Conservation (phyloP, 2,329 filamentous ascomycete species). For the Grosmannia penicillata region DNA sequence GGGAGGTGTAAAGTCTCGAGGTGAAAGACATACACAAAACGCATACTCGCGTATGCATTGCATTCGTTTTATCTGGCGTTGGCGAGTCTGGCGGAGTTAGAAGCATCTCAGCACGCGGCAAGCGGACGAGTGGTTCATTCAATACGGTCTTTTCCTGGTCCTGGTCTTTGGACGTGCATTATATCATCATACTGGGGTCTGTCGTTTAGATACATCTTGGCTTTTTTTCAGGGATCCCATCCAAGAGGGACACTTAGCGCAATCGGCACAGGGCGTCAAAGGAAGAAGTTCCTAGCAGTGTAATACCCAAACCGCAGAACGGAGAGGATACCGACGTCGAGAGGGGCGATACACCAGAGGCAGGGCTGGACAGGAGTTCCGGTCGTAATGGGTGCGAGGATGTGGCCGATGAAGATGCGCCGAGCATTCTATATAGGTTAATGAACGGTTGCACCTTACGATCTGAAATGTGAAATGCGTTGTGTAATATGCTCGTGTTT, state of each 20-base stretch:
- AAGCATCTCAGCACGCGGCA: slow-evolving; percentile 4
- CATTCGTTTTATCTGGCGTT: slow-evolving; percentile 9
- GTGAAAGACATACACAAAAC: slow-evolving; percentile 6
- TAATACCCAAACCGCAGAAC: too few relatives aligned
- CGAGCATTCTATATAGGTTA: neutral
- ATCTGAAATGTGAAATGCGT: neutral
- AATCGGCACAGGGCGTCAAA: too few relatives aligned
- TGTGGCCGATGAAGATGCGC: neutral
- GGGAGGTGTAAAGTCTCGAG: too few relatives aligned
- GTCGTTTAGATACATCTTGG: slow-evolving; percentile 3
- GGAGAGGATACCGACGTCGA: neutral
- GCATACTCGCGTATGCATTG: slow-evolving; percentile 7
- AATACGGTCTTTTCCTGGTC: slow-evolving; percentile 5
- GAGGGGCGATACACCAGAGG: neutral
- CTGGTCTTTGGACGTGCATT: neutral
- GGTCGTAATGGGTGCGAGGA: slow-evolving; percentile 10
- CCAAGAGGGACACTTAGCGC: too few relatives aligned
- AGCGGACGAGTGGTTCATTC: slow-evolving; percentile 3
- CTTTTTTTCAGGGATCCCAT: slow-evolving; percentile 3
- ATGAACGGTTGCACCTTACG: neutral
- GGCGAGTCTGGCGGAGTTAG: slow-evolving; percentile 4
- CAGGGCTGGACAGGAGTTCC: slow-evolving; percentile 6
- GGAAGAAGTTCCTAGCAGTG: too few relatives aligned
- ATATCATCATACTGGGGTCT: neutral
- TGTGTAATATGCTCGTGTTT: too few relatives aligned